These are phyloP conservation scores for Furcasterigmium furcatum DNA, from an alignment of 2,329 filamentous ascomycete species.

Conservation along the genomic window DNA sequence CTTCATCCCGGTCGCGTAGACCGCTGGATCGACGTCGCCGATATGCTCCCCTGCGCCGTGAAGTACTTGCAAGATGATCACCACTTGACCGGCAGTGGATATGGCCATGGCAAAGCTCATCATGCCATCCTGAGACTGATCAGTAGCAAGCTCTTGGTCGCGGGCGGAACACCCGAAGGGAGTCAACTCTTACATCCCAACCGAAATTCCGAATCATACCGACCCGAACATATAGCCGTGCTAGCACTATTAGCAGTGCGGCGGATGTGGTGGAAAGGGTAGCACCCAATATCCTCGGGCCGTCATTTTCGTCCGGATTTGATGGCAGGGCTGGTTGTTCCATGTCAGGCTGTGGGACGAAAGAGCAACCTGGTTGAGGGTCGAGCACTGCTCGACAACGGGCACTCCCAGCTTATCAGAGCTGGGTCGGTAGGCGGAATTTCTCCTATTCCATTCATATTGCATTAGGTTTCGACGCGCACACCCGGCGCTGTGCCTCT, in stretches of 20 bases:
- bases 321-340: too few species aligned
- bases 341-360: too few species aligned
- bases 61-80: slow-evolving; percentile 35
- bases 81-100: slow-evolving; percentile 31
- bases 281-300: slow-evolving; percentile 32
- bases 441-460: too few species aligned
- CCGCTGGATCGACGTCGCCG: slow-evolving; percentile 30
- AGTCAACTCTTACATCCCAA: slow-evolving; percentile 33
- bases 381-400: too few species aligned
- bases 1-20: slow-evolving; percentile 32
- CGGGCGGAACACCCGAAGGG: too few species aligned
- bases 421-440: too few species aligned
- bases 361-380: too few species aligned
- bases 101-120: slow-evolving; percentile 22
- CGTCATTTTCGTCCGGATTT: too few species aligned
- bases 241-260: slow-evolving; percentile 31
- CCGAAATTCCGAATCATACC: slow-evolving; percentile 43
- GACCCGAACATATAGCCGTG: slow-evolving; percentile 43
- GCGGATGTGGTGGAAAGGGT: slow-evolving; percentile 31
- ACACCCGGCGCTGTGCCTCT: too few species aligned
- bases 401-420: too few species aligned
- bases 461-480: too few species aligned
- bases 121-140: slow-evolving; percentile 25
- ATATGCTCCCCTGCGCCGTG: slow-evolving; percentile 43
- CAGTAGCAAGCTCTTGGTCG: too few species aligned